phyloP scores from a whole-genome alignment of 1,284 basidiomycete genomes.

The Microbotryomycetes sp. region DNA sequence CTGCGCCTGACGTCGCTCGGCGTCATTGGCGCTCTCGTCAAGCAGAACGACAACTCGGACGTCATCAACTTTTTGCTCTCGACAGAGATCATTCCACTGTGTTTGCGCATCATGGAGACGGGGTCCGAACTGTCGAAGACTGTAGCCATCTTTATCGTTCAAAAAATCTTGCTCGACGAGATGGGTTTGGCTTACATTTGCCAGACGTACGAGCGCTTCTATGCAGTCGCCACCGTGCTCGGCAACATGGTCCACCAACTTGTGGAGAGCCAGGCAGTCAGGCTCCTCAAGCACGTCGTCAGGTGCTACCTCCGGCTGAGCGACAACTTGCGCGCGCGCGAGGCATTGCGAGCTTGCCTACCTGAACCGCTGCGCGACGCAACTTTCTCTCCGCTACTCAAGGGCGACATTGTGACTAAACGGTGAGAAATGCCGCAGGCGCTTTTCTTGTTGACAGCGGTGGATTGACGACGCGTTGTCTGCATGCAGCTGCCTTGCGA shows the following conservation, averaged over 20 bases:
- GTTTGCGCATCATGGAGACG: slow-evolving; percentile 99
- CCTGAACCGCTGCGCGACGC: slow-evolving; percentile 92
- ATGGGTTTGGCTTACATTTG: slow-evolving; percentile 98
- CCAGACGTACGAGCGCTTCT: slow-evolving; percentile 98
- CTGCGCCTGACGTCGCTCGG: slow-evolving; percentile 93
- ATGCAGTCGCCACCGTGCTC: slow-evolving; percentile 95
- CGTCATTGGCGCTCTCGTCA: slow-evolving; percentile 97
- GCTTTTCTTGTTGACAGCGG: background rate
- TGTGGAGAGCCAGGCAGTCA: slow-evolving; percentile 93
- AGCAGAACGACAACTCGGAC: slow-evolving; percentile 99
- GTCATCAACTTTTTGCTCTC: slow-evolving; percentile 99
- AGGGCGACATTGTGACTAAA: slow-evolving; percentile 95
- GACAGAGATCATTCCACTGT: slow-evolving; percentile 98
- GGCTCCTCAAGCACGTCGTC: slow-evolving; percentile 95
- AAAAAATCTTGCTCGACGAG: slow-evolving; percentile 97
- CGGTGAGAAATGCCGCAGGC: background rate
- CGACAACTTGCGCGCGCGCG: slow-evolving; percentile 91
- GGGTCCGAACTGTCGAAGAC: slow-evolving; percentile 99
- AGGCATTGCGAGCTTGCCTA: slow-evolving; percentile 92
- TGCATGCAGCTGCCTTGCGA: slow-evolving; percentile 71
- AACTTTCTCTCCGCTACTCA: slow-evolving; percentile 59
- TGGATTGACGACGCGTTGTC: slow-evolving; percentile 21
- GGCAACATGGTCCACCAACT: slow-evolving; percentile 98
- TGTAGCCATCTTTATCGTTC: slow-evolving; percentile 99
- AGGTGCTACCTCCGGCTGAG: slow-evolving; percentile 92